Evolutionary conservation across 345 rosid genomes (phyloP).

Genomic region (Corchorus capsularis): DNA sequence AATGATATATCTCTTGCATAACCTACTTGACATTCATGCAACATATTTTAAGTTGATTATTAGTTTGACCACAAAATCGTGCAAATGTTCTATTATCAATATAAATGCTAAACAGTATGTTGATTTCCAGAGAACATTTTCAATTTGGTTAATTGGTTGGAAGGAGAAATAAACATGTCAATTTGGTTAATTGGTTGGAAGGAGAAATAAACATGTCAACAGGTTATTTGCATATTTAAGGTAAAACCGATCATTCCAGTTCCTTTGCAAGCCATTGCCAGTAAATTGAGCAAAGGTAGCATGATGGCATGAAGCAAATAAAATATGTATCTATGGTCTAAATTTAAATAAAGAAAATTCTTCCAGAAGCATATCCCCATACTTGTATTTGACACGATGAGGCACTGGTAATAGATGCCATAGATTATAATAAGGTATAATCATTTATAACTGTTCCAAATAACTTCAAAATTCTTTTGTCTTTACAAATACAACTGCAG

Average conservation of each 20-base stretch:
- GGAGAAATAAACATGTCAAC: too few relatives aligned
- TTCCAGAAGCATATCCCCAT: background rate
- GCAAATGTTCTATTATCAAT: too few relatives aligned
- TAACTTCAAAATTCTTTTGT: background rate
- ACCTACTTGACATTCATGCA: too few relatives aligned
- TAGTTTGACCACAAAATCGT: too few relatives aligned
- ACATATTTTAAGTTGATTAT: too few relatives aligned
- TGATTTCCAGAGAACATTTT: too few relatives aligned
- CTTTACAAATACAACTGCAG: background rate
- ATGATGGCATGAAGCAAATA: background rate
- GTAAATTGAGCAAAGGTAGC: background rate
- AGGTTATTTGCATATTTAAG: background rate
- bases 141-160: too few relatives aligned
- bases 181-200: too few relatives aligned
- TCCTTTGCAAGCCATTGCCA: background rate
- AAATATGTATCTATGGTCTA: background rate
- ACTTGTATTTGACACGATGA: background rate
- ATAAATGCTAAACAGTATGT: too few relatives aligned
- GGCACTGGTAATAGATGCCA: too few relatives aligned
- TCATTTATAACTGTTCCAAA: background rate
- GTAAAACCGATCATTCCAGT: background rate
- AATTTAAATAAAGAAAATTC: background rate
- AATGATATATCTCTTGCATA: too few relatives aligned
- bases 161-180: too few relatives aligned
- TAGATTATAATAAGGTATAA: background rate